These are phyloP conservation scores for Hymenotorrendiella dingleyae DNA, from an alignment of 2,329 filamentous ascomycete genomes.

Conservation along the genomic window DNA sequence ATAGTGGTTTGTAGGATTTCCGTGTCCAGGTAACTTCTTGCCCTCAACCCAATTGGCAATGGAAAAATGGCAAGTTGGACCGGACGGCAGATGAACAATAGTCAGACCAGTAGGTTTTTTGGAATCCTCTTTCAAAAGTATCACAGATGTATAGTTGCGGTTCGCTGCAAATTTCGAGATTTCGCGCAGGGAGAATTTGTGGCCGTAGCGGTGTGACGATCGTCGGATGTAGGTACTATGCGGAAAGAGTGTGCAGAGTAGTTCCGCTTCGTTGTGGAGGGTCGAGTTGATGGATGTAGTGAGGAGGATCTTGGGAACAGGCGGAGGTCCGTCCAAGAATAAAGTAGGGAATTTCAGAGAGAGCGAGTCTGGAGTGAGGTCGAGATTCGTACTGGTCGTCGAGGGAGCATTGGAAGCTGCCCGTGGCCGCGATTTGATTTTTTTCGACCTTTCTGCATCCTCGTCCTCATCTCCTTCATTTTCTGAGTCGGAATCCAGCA, in stretches of 20 bases:
- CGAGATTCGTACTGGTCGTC: constrained; percentile 57
- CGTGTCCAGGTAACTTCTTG: constrained; percentile 82
- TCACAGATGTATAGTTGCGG: constrained; percentile 73
- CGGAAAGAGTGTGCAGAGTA: constrained; percentile 78
- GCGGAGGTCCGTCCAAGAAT: constrained; percentile 53
- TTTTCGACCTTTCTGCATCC: constrained; percentile 37
- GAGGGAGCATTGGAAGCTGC: constrained; percentile 41
- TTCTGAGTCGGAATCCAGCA: constrained; percentile 56
- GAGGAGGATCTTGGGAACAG: constrained; percentile 77
- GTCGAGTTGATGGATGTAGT: constrained; percentile 88
- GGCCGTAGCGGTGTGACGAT: constrained; percentile 72
- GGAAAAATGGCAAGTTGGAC: constrained; percentile 89
- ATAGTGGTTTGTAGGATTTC: constrained; percentile 79
- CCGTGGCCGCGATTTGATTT: constrained; percentile 33
- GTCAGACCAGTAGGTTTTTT: constrained; percentile 81
- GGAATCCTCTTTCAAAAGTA: constrained; percentile 82
- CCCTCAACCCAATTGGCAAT: constrained; percentile 89
- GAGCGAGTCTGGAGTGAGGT: constrained; percentile 55
- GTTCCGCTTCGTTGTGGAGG: constrained; percentile 74
- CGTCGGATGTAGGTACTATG: constrained; percentile 76
- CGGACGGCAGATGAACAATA: constrained; percentile 74
- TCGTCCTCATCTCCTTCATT: too few species aligned
- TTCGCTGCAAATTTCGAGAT: constrained; percentile 82
- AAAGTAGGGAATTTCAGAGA: constrained; percentile 57
- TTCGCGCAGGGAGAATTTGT: constrained; percentile 90